Evolutionary conservation across 2,329 filamentous ascomycete genomes (phyloP), one percentile per base, ranked within the genome.

Genomic region (Didymella sp.): DNA sequence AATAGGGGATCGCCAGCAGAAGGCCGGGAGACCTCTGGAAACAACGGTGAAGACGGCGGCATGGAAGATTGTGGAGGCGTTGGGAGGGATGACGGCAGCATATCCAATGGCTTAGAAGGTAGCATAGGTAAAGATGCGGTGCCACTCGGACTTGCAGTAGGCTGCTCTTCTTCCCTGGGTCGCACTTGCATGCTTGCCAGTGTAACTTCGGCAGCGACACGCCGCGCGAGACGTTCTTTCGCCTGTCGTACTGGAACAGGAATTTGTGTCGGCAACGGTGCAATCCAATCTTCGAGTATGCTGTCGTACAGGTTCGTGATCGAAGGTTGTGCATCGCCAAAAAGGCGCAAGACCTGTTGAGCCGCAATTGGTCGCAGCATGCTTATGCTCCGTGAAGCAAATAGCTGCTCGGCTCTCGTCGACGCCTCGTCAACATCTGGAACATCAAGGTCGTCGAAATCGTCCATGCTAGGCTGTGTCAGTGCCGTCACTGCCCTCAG

Each of bases 131-230:
- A 51, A 12, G 60, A 52, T 11, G 67, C 41, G 2, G 40, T 38
- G 27, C 52, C 59, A 35, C 60, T 51, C 41, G 69, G 60, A 31
- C 38, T 60, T 11, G 54, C 15, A 3, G 40, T 43, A n/a, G 31
- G 19, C 6, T 62, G 59, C n/a, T 56, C n/a, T 3, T 62, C 60
- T 8, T 49, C 28, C 5, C 37, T 48, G 2, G 28, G 44, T 3
- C 56, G 59, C 24, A 72, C 25, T n/a, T 65, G 63, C 15, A 37
- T 57, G 43, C 73, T 75, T 30, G 77, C 72, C 5, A 81, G 61
- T 2, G 72, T 60, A 2, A 80, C 43, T 40, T 79, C 73, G 5
- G 73, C 69, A 13, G 78, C 75, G 15, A 77, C 49, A 3, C 65
- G 68, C 30, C 73, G 67, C n/a, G 70, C 70, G 15, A 74, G 59